Conservation (phyloP, 1,284 basidiomycete genomes). For the Pisolithus thermaeus region DNA sequence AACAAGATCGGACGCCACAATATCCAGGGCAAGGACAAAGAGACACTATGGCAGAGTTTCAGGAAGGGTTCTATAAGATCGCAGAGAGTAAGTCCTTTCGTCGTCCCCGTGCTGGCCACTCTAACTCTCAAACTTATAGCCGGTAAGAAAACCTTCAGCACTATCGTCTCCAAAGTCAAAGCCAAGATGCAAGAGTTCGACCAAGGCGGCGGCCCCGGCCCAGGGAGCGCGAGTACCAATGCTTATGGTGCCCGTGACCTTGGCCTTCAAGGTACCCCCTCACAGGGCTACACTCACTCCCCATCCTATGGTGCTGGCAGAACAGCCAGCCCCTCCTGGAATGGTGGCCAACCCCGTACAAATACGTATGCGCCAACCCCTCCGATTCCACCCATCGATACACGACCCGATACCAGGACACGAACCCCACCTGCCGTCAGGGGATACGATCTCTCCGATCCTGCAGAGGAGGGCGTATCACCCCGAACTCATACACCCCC, state of each 20-base stretch:
- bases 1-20: conserved; percentile 14
- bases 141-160: conserved; percentile 71
- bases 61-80: conserved; percentile 65
- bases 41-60: conserved; percentile 60
- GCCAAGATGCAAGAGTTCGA: conserved; percentile 78
- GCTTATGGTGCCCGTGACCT: neutral
- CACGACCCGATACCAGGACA: conserved; percentile 24
- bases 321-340: conserved; percentile 6
- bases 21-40: conserved; percentile 16
- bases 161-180: conserved; percentile 66
- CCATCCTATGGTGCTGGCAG: neutral
- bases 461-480: conserved; percentile 13
- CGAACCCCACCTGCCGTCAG: conserved; percentile 30
- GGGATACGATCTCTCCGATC: conserved; percentile 25
- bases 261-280: conserved; percentile 4
- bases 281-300: neutral
- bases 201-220: conserved; percentile 31
- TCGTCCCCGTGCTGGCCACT: neutral
- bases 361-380: conserved; percentile 8
- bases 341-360: conserved; percentile 3
- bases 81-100: conserved; percentile 56
- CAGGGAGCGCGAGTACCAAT: neutral
- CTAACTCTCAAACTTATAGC: conserved; percentile 34
- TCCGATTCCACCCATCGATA: conserved; percentile 9
- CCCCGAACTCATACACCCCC: conserved; percentile 5